Conservation (phyloP, 2,329 filamentous ascomycete species). For the Aspergillus pseudotamarii region DNA sequence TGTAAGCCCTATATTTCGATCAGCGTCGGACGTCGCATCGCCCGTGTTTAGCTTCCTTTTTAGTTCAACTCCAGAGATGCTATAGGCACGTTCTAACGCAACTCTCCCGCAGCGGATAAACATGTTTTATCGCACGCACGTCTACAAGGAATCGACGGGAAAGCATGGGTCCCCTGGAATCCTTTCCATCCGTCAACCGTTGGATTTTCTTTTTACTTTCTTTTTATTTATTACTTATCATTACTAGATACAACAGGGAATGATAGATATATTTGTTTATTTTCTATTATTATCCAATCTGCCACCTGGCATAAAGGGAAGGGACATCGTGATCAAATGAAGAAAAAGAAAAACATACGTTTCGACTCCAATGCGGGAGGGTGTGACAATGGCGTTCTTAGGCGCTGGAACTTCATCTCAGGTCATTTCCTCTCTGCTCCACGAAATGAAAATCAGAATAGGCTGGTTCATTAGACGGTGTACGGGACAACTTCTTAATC, state of each 20-base stretch:
- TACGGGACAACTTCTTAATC: not conserved
- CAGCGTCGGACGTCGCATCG: conserved; percentile 4
- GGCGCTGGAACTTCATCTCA: not conserved
- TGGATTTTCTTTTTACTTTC: conserved; percentile 6
- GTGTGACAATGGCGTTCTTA: conserved; percentile 5
- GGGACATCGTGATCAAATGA: not conserved
- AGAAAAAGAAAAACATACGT: not conserved
- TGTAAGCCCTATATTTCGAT: conserved; percentile 4
- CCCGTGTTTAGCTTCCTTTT: conserved; percentile 6
- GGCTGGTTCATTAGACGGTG: not conserved
- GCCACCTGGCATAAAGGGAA: conserved; percentile 12
- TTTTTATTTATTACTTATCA: not conserved
- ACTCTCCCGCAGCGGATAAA: conserved; percentile 12
- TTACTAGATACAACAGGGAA: not conserved
- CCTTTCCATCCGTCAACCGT: conserved; percentile 13
- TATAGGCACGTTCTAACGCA: conserved; percentile 13
- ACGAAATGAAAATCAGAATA: not conserved
- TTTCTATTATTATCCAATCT: not conserved
- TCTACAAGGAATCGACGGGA: conserved; percentile 28
- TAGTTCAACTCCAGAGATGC: conserved; percentile 8
- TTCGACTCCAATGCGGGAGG: not conserved
- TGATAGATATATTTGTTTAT: not conserved
- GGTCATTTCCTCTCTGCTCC: not conserved
- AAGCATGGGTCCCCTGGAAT: conserved; percentile 19
- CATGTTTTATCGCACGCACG: conserved; percentile 13